Evolutionary conservation across 768 basidiomycete genomes (phyloP), one percentile per base, ranked within the genome.

Genomic region (Trametes coccinea): DNA sequence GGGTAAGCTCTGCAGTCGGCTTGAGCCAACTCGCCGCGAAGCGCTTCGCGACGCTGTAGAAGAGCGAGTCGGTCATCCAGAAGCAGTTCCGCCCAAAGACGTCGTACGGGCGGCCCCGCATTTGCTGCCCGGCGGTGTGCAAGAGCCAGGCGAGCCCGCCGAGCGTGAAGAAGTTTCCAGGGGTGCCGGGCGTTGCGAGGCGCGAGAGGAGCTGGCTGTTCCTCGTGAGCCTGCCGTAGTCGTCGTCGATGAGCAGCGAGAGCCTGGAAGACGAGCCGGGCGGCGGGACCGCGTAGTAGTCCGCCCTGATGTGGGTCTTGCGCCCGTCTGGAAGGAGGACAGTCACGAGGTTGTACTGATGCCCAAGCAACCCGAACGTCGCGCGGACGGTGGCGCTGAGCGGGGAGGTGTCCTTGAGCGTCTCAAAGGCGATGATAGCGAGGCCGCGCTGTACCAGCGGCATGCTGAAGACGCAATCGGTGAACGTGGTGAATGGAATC

Each of bases 51-150:
- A 58, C 22, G 45, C 40, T 30, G 61, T 53, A 62, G 56, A 62
- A 45, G 11, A 62, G 44, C 45, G 52, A 22, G 29, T 62, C 56
- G n/a, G 45, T 43, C 52, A 62, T 40, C 61, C 61, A 62, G 16
- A 41, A 46, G 56, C 56, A 62, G 45, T 62, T 58, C 44, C 61
- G 51, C 45, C 52, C 51, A 30, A 62, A 27, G 9, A 58, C n/a
- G 46, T 39, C 51, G 61, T 48, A 58, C 17, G 51, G 45, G 8
- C 40, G 16, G 29, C n/a, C 13, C 11, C 37, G 51, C n/a, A 53
- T 39, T 17, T 50, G 56, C 30, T 31, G 27, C 31, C 48, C 45
- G 13, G 53, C 51, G 17, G 49, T 29, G 8, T 10, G 33, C n/a
- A 57, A 30, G 29, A 62, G 56, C 29, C 30, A 11, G 10, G 61